These are phyloP conservation scores for Diaporthe ampelina DNA, from an alignment of 2,329 filamentous ascomycete genomes.

Conservation along the genomic window DNA sequence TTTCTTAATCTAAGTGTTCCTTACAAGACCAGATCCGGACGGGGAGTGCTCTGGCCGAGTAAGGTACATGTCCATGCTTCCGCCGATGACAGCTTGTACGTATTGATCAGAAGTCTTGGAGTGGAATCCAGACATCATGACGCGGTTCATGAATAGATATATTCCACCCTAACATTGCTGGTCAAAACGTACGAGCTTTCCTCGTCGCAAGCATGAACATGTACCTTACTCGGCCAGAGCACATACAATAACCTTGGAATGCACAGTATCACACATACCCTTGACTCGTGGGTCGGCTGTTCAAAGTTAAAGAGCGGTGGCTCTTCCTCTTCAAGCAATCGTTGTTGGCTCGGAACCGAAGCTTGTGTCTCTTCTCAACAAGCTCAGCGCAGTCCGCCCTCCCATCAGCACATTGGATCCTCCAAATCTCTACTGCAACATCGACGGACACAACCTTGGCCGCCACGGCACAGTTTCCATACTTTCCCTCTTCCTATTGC, in stretches of 20 bases:
- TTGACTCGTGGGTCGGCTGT: background rate
- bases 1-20: background rate
- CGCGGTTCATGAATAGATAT: too few species aligned
- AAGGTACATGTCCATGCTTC: too few species aligned
- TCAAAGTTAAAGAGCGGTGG: background rate
- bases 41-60: too few species aligned
- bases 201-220: too few species aligned
- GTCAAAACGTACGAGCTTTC: too few species aligned
- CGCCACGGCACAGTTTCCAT: slow-evolving; percentile 41
- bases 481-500: slow-evolving; percentile 33
- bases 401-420: background rate
- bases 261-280: background rate
- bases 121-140: too few species aligned
- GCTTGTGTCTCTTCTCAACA: background rate
- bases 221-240: too few species aligned
- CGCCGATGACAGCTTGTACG: too few species aligned
- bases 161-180: too few species aligned
- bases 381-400: background rate
- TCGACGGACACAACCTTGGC: slow-evolving; percentile 28
- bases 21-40: background rate
- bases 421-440: background rate
- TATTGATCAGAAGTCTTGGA: too few species aligned
- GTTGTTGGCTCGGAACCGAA: background rate
- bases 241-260: too few species aligned
- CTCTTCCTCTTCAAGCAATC: background rate